Percentiles rank a stretch among this genome's conserved stretches.
Conservation (phyloP, 2,329 filamentous ascomycete genomes). For the Claviceps cyperi region DNA sequence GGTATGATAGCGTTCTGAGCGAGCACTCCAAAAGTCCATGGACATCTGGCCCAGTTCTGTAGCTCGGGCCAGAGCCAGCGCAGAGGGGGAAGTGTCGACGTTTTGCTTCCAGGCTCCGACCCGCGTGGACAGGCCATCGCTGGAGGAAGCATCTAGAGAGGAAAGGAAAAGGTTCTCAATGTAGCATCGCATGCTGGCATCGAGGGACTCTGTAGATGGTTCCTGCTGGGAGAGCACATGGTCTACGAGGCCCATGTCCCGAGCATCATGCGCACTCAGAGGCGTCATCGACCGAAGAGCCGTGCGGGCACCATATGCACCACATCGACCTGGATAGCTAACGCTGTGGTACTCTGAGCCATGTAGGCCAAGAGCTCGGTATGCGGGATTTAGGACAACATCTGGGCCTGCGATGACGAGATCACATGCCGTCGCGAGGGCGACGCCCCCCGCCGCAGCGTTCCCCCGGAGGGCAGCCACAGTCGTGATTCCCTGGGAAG, state of each 20-base stretch:
- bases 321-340: constrained; percentile 24
- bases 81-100: constrained; percentile 17
- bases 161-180: constrained; percentile 14
- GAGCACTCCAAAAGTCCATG: constrained; percentile 26
- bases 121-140: background rate
- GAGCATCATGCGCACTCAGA: constrained; percentile 23
- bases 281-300: constrained; percentile 24
- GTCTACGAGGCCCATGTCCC: constrained; percentile 23
- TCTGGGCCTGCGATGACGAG: constrained; percentile 22
- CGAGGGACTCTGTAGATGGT: constrained; percentile 15
- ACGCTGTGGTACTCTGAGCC: constrained; percentile 29
- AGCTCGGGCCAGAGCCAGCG: constrained; percentile 19
- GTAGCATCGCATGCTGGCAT: constrained; percentile 21
- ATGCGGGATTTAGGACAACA: constrained; percentile 27
- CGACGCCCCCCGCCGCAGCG: constrained; percentile 28
- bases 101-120: constrained; percentile 19
- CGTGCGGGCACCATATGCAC: constrained; percentile 14
- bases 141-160: background rate
- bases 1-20: constrained; percentile 22
- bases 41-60: constrained; percentile 26
- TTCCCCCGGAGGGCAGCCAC: constrained; percentile 26
- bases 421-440: constrained; percentile 24
- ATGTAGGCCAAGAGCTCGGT: constrained; percentile 20
- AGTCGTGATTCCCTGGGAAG: constrained; percentile 20
- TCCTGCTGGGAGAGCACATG: constrained; percentile 20